Percentiles rank a stretch among this genome's conserved stretches.
Conservation (phyloP, 176 grass and related monocot species). For the Ensete glaucum region DNA sequence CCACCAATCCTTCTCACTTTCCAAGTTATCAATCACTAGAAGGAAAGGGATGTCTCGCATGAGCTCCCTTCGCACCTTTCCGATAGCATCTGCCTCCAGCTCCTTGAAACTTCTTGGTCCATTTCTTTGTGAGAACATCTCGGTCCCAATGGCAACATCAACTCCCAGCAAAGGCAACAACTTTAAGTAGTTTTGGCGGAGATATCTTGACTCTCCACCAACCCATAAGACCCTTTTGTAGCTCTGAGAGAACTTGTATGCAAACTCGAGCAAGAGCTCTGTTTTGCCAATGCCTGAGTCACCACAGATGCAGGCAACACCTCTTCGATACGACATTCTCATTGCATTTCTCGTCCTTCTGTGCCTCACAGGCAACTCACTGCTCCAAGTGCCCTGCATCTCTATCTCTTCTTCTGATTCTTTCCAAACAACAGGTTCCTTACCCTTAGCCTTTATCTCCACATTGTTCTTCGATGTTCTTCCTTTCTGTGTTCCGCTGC, state of each 20-base stretch:
- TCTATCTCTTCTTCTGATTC: conserved; percentile 12
- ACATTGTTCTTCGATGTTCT: neutral
- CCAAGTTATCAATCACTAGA: conserved; percentile 54
- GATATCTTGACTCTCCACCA: conserved; percentile 40
- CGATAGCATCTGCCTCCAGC: conserved; percentile 40
- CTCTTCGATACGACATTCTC: neutral
- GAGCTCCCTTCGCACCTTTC: conserved; percentile 49
- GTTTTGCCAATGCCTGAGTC: conserved; percentile 51
- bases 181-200: conserved; percentile 47
- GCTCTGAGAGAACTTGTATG: conserved; percentile 32
- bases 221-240: conserved; percentile 62
- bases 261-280: conserved; percentile 46
- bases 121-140: neutral
- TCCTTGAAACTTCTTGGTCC: conserved; percentile 12
- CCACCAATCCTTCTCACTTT: conserved; percentile 62
- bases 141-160: conserved; percentile 17
- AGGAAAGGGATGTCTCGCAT: conserved; percentile 48
- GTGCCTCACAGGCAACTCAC: neutral
- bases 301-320: conserved; percentile 41
- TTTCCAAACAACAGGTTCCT: neutral
- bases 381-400: neutral
- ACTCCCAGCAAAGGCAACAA: conserved; percentile 34
- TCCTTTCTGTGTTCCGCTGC: neutral
- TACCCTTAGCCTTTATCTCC: conserved; percentile 1
- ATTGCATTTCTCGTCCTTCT: neutral